Evolutionary conservation across 1,139 yeast species (phyloP), one percentile per base, ranked within the genome.

Genomic region (Saccharomyces hybrid): DNA sequence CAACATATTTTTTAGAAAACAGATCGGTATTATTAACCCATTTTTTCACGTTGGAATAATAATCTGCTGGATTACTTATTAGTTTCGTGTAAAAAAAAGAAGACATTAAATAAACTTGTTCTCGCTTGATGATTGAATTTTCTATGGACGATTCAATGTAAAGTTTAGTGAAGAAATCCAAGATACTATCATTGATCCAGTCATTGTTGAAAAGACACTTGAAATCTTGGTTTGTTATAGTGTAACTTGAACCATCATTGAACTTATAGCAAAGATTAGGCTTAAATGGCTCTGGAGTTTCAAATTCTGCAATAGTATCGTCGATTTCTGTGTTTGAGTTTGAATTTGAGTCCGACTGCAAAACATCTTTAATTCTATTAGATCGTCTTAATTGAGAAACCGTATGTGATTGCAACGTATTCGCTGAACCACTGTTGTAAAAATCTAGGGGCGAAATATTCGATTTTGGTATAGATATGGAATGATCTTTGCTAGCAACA

Each of bases 1-100:
- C 77, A 1, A 90, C 74, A 62, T 78, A 82, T 50, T 82, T 79
- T 63, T 77, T 83, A 23, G 75, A 73, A 71, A 84, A 81, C 5
- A 91, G 66, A 52, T 85, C 85, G 27, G 88, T 72, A 61, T 85
- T 86, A 50, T 79, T 75, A 3, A 95, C 81, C 99, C 99, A 95
- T 54, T 85, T 77, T 59, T 80, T 81, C 29, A 91, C 84, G 61
- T 85, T 86, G 1, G 73, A 74, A 66, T 85, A 89, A 56, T 79
- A 80, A 55, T 77, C 62, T 51, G 66, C 51, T 51, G 67, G 48
- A 56, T 73, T 57, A 57, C 71, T 75, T 54, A 77, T 75, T 48
- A 90, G 73, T 64, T 84, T 84, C 1, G 87, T 80, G 71, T 80
- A 93, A 68, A 95, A 91, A 66, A 88, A 95, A 0, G 97, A 86